Percentiles rank a stretch among this genome's conserved stretches.
phyloP scores from a whole-genome alignment of 2,329 filamentous ascomycete genomes.

The Monosporascus sp. region DNA sequence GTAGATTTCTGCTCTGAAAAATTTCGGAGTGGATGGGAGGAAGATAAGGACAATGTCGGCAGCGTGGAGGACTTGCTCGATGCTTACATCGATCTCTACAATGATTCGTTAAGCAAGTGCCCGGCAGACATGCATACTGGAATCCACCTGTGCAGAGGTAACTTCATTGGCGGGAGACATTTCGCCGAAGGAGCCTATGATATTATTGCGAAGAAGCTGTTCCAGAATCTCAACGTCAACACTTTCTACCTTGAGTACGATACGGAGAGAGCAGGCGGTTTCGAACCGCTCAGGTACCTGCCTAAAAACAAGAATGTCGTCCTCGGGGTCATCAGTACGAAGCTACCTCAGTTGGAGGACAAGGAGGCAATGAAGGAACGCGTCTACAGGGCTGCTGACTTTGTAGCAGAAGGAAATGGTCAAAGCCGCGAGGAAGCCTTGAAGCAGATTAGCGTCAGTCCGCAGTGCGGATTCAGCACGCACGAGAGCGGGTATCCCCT shows the following conservation, averaged over 20 bases:
- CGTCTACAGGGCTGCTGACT: slow-evolving; percentile 57
- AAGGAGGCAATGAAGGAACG: slow-evolving; percentile 58
- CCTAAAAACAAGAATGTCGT: slow-evolving; percentile 60
- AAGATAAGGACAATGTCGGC: slow-evolving; percentile 62
- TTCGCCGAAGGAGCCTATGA: slow-evolving; percentile 65
- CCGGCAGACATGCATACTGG: slow-evolving; percentile 70
- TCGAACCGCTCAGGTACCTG: slow-evolving; percentile 58
- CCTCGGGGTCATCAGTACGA: slow-evolving; percentile 59
- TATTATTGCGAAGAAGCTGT: slow-evolving; percentile 61
- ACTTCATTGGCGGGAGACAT: slow-evolving; percentile 61
- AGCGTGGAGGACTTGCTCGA: slow-evolving; percentile 67
- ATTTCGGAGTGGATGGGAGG: slow-evolving; percentile 65
- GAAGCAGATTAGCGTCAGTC: slow-evolving; percentile 61
- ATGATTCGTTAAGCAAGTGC: slow-evolving; percentile 59
- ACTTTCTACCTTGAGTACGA: slow-evolving; percentile 69
- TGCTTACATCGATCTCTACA: slow-evolving; percentile 72
- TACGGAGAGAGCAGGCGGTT: slow-evolving; percentile 58
- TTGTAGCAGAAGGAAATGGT: slow-evolving; percentile 62
- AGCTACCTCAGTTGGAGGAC: slow-evolving; percentile 57
- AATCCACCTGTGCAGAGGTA: slow-evolving; percentile 68
- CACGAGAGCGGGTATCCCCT: slow-evolving; percentile 70
- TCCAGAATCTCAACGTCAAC: slow-evolving; percentile 56
- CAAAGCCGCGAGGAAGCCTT: slow-evolving; percentile 62
- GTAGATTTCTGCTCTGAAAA: slow-evolving; percentile 69
- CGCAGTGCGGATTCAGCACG: slow-evolving; percentile 70